Evolutionary conservation across 192 early-diverging fungal species (phyloP), one percentile per base, ranked within the genome.

Genomic region (Radiomyces spectabilis): DNA sequence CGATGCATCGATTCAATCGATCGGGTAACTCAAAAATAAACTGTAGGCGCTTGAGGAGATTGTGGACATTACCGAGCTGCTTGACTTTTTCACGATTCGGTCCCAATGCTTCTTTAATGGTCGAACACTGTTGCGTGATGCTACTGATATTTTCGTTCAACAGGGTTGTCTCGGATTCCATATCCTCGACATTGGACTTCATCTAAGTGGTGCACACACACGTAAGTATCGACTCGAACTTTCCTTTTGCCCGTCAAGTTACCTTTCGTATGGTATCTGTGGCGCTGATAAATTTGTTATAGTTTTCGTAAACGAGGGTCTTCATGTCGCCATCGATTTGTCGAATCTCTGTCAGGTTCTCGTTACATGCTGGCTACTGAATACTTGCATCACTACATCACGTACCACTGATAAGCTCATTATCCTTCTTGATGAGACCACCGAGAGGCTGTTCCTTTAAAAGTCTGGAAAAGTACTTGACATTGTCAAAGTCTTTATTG

Each of bases 251-350:
- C 29, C 19, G 42, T 38, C 52, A 30, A 27, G 49, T 25, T 69
- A 82, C 79, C 66, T 82, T 81, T 47, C 79, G 58, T 41, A 98
- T 93, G 1, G 95, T 93, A 48, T 96, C 92, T 1, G 93, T 92
- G 0, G 95, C 95, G 34, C 83, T 87, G 42, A 96, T 92, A 59
- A 98, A 96, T 76, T 94, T 92, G 79, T 79, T 91, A 62, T 98
- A 98, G 77, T 98, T 98, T 73, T 96, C 91, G 64, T 98, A 98
- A 3, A 98, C 94, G 38, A 98, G 77, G 0, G 96, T 95, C 67
- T 98, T 95, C 87, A 95, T 92, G 37, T 93, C 88, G 9, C 92
- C 90, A 63, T 98, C 92, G 48, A 98, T 79, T 50, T 94, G 81
- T 52, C 88, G 80, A 41, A 92, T 85, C 47, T 90, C 87, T 74